Evolutionary conservation across 805 yeast genomes (phyloP), one percentile per base, ranked within the genome.

Genomic region (Ogataea populi-albae): DNA sequence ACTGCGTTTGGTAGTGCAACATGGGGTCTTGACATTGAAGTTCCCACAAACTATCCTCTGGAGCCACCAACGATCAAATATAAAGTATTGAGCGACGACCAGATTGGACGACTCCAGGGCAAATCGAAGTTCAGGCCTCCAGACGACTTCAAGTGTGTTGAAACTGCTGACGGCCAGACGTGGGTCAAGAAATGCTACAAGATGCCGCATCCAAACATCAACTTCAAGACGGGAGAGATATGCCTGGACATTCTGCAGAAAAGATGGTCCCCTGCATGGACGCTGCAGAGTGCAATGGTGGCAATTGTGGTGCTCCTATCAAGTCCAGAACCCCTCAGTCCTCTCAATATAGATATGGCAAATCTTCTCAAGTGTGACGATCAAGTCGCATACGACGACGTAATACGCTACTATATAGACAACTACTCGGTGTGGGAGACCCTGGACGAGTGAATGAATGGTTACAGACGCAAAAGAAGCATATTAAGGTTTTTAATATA

Each of bases 221-320:
- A 68, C 40, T 68, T 66, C 42, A 35, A 66, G 28, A 69, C 79
- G 1, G 91, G 91, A 1, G 86, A 79, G 43, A 79, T 83, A 6
- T 83, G 91, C 56, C 59, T 83, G 4, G 86, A 81, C 52, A 76
- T 82, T 7, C 59, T 83, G 32, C 74, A 77, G 37, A 30, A 40
- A 17, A 66, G 66, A 40, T 83, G 89, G 89, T 71, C 85, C 0
- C 89, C 91, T 0, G 86, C 85, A 1, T 82, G 87, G 85, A 73
- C 78, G 35, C 51, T 83, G 29, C 58, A 70, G 30, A 65, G 76
- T 37, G 63, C 76, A 5, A 61, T 80, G 30, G 67, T 72, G 12
- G 86, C 86, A 1, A 69, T 82, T 2, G 51, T 78, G 21, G 61
- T 75, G 53, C 64, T 83, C 11, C 50, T 82, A 6, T 73, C 70